Conservation (phyloP, 495 filamentous ascomycete genomes). For the Talaromyces liani region DNA sequence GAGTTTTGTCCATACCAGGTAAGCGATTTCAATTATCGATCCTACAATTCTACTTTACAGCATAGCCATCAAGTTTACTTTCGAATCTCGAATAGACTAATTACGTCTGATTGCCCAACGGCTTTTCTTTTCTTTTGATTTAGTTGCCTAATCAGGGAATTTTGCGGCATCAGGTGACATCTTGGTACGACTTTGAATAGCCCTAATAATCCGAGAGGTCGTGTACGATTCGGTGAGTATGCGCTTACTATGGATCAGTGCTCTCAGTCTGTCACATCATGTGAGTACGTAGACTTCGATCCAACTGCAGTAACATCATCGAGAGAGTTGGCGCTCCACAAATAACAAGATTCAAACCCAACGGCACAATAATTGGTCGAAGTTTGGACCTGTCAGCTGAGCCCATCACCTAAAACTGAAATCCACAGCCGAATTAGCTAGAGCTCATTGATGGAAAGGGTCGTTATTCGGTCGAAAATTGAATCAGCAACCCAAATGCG, state of each 20-base stretch:
- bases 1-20: neutral
- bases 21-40: neutral
- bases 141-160: neutral
- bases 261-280: neutral
- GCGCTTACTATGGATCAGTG: neutral
- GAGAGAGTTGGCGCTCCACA: neutral
- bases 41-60: neutral
- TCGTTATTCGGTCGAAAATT: neutral
- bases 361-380: neutral
- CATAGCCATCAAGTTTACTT: neutral
- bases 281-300: neutral
- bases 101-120: neutral
- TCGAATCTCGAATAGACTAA: neutral
- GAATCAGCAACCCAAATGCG: neutral
- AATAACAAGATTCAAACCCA: neutral
- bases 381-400: neutral
- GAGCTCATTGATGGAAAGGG: neutral
- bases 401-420: neutral
- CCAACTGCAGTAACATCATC: too few relatives aligned
- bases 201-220: neutral
- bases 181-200: neutral
- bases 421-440: neutral
- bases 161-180: neutral
- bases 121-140: neutral
- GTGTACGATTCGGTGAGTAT: neutral